Percentiles rank a stretch among this genome's conserved stretches.
These are phyloP conservation scores for Phytopythium vexans DNA, from an alignment of 352 stramenopile species.

Conservation along the genomic window DNA sequence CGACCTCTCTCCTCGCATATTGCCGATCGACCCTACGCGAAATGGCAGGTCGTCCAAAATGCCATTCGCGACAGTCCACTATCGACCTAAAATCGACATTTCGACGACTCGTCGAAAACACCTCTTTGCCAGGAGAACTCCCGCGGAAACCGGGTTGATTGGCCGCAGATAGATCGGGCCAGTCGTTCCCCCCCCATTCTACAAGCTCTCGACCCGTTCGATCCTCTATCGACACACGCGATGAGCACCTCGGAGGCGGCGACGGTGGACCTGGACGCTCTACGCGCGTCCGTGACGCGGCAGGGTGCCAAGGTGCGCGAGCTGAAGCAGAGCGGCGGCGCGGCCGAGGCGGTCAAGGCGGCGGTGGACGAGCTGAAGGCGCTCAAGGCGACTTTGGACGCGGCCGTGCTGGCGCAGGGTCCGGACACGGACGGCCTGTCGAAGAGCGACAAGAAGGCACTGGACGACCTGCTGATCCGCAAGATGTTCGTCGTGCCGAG, in stretches of 20 bases:
- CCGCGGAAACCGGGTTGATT: too few species aligned
- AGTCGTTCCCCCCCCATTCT: conserved; percentile 7
- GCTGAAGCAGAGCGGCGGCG: conserved; percentile 95
- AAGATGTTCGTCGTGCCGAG: conserved; percentile 99
- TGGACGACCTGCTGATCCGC: conserved; percentile 97
- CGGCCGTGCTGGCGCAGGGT: conserved; percentile 72
- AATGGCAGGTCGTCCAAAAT: too few species aligned
- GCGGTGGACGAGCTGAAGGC: conserved; percentile 93
- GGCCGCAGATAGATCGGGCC: too few species aligned
- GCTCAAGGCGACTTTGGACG: conserved; percentile 90
- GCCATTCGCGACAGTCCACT: too few species aligned
- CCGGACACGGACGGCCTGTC: conserved; percentile 59
- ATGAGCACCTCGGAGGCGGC: conserved; percentile 11
- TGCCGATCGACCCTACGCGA: too few species aligned
- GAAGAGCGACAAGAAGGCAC: conserved; percentile 84
- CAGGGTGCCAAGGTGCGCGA: conserved; percentile 94
- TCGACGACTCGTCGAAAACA: too few species aligned
- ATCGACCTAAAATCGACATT: too few species aligned
- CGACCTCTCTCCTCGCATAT: too few species aligned
- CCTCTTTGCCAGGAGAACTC: too few species aligned
- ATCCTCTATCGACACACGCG: conserved; percentile 13
- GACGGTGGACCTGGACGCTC: conserved; percentile 89
- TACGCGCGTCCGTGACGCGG: conserved; percentile 94
- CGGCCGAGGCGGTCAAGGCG: conserved; percentile 82
- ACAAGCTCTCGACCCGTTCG: too few species aligned